Conservation (phyloP, 2,329 filamentous ascomycete genomes). For the Samsoniella hepiali region DNA sequence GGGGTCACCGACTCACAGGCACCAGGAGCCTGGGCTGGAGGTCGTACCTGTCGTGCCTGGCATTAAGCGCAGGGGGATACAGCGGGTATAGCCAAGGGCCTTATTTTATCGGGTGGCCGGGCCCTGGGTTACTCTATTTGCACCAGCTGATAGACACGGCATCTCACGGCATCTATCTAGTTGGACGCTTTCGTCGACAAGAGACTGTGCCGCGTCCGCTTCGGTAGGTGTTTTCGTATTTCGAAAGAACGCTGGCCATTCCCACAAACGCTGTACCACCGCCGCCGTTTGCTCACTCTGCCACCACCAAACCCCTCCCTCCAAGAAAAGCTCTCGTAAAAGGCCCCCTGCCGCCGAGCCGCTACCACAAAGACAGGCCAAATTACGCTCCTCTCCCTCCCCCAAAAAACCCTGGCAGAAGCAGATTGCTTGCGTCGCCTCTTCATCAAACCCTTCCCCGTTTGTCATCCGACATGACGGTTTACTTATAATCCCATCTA, state of each 20-base stretch:
- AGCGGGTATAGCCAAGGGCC: slow-evolving; percentile 2
- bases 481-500: neutral
- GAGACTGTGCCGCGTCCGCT: no score
- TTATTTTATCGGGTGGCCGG: no score
- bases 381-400: neutral
- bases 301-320: neutral
- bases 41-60: neutral
- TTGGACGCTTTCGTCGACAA: no score
- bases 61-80: slow-evolving; percentile 7
- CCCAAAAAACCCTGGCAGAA: slow-evolving; percentile 1
- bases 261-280: neutral
- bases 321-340: neutral
- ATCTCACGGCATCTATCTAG: neutral
- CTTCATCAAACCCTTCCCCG: neutral
- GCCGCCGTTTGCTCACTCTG: neutral
- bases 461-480: slow-evolving; percentile 1
- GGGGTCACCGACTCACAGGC: no score
- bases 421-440: neutral
- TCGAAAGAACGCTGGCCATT: no score
- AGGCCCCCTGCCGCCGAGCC: neutral
- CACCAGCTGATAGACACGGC: no score
- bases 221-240: no score
- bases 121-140: neutral
- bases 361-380: neutral
- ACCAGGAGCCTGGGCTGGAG: neutral